phyloP scores from a whole-genome alignment of 2,329 filamentous ascomycete genomes.

The Diaporthe destruens region DNA sequence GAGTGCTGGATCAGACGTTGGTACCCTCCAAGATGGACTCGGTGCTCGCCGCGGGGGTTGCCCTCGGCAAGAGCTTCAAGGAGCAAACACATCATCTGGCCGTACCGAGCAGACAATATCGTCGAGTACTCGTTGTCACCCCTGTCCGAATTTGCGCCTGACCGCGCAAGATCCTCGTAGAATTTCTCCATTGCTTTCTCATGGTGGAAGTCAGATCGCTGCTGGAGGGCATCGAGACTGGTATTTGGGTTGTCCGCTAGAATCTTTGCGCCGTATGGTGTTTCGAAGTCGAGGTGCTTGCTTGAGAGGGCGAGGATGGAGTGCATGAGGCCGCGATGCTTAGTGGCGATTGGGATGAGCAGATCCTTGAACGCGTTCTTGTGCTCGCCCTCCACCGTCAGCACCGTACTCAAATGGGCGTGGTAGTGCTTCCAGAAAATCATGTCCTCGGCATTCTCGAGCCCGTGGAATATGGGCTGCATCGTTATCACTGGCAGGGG shows the following conservation, averaged over 20 bases:
- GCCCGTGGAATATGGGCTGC: slow-evolving; percentile 79
- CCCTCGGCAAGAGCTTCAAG: slow-evolving; percentile 70
- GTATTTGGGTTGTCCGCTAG: slow-evolving; percentile 63
- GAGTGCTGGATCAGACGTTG: slow-evolving; percentile 75
- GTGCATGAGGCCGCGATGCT: slow-evolving; percentile 88
- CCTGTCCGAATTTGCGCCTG: slow-evolving; percentile 52
- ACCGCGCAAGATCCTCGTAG: slow-evolving; percentile 59
- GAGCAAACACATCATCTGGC: slow-evolving; percentile 73
- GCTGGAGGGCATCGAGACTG: slow-evolving; percentile 59
- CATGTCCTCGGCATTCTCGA: slow-evolving; percentile 84
- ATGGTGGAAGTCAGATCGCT: slow-evolving; percentile 68
- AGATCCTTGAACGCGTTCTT: slow-evolving; percentile 90
- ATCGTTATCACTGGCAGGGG: slow-evolving; percentile 67
- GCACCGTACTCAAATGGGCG: slow-evolving; percentile 80
- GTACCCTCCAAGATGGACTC: slow-evolving; percentile 83
- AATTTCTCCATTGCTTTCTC: slow-evolving; percentile 66
- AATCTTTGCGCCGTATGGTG: slow-evolving; percentile 67
- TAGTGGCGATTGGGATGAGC: slow-evolving; percentile 83
- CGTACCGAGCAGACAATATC: slow-evolving; percentile 67
- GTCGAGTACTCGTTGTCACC: slow-evolving; percentile 59
- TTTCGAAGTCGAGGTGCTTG: slow-evolving; percentile 76
- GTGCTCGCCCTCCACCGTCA: slow-evolving; percentile 84
- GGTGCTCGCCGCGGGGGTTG: slow-evolving; percentile 74
- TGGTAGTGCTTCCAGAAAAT: slow-evolving; percentile 88
- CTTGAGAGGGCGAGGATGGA: slow-evolving; percentile 87